phyloP scores from a whole-genome alignment of 106 monocot genomes.

The Vanilla planifolia region DNA sequence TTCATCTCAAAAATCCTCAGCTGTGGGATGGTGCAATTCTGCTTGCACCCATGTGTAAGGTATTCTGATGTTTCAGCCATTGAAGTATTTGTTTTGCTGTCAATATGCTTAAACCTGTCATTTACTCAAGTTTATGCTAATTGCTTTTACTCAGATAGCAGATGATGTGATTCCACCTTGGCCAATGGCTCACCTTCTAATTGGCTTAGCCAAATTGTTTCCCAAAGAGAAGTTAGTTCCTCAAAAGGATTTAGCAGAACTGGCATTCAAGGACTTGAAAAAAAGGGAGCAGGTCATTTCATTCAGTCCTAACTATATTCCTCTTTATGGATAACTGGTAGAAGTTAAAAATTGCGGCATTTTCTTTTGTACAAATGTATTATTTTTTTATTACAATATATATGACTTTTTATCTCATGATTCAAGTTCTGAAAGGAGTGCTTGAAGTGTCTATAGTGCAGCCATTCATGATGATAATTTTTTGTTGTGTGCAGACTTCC shows the following conservation, averaged over 20 bases:
- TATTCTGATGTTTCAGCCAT: slow-evolving; percentile 12
- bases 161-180: slow-evolving; percentile 79
- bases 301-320: neutral
- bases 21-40: slow-evolving; percentile 73
- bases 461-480: too few species aligned
- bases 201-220: slow-evolving; percentile 49
- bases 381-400: too few species aligned
- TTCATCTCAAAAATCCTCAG: slow-evolving; percentile 50
- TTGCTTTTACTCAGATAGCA: slow-evolving; percentile 44
- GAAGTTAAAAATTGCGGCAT: too few species aligned
- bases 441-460: too few species aligned
- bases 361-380: too few species aligned
- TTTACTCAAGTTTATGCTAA: neutral
- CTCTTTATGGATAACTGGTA: too few species aligned
- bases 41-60: slow-evolving; percentile 89
- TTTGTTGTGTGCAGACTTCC: slow-evolving; percentile 52
- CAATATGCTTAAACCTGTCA: neutral
- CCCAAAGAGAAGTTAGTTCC: slow-evolving; percentile 78
- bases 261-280: slow-evolving; percentile 74
- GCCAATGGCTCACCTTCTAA: slow-evolving; percentile 56
- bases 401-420: too few species aligned
- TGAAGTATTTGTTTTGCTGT: neutral
- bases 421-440: too few species aligned
- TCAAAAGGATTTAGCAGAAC: slow-evolving; percentile 68
- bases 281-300: slow-evolving; percentile 64